These are phyloP conservation scores for Myxozyma neotropica DNA, from an alignment of 805 yeast genomes.

Conservation along the genomic window DNA sequence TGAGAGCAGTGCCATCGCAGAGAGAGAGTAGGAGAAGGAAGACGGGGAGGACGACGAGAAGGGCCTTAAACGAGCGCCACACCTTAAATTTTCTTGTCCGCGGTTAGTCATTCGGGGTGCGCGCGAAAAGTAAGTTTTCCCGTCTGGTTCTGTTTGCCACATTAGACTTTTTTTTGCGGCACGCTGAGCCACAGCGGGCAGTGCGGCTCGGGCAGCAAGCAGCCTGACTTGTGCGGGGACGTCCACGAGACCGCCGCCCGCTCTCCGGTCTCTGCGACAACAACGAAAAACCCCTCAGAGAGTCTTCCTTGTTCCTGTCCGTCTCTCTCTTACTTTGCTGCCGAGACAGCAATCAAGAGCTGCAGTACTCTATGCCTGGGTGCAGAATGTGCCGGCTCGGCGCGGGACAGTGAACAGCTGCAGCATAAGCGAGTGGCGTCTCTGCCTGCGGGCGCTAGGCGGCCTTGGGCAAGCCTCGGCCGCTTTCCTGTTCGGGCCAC, in stretches of 20 bases:
- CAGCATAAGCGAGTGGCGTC: conserved; percentile 1
- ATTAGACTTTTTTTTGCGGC: neutral
- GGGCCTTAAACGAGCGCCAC: conserved; percentile 23
- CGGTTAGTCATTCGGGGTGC: neutral
- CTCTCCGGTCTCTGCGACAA: too few relatives aligned
- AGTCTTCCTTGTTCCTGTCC: too few relatives aligned
- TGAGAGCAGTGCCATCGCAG: too few relatives aligned
- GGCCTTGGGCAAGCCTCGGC: neutral
- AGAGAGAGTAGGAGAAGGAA: too few relatives aligned
- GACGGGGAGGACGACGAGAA: too few relatives aligned
- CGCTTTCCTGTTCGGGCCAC: conserved; percentile 1
- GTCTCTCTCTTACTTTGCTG: too few relatives aligned
- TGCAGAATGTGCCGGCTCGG: neutral
- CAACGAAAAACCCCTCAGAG: too few relatives aligned
- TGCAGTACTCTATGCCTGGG: too few relatives aligned
- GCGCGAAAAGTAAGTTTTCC: neutral
- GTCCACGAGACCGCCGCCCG: neutral
- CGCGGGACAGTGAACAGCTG: neutral
- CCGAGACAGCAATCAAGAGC: too few relatives aligned
- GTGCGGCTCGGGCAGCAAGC: neutral
- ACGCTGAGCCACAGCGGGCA: neutral
- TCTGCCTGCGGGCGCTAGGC: neutral
- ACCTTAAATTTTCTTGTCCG: conserved; percentile 3
- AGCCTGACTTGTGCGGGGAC: neutral
- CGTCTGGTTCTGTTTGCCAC: neutral